Base-by-base conservation (phyloP, 1,139 yeast species). In the Arxiozyma bovina region DNA sequence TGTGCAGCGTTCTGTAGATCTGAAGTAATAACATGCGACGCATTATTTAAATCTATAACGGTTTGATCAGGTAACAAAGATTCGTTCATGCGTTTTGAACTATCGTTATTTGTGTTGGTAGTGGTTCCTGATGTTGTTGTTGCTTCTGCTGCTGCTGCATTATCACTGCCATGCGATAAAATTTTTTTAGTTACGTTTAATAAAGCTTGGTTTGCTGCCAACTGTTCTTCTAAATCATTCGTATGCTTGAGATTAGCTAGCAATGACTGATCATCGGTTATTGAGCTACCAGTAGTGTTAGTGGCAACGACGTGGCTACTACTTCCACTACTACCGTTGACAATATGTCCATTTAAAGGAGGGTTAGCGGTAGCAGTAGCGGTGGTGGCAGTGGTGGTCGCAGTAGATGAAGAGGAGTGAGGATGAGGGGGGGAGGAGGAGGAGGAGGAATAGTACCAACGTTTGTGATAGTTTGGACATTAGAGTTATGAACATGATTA, bases 1-100 rank as follows among this genome's bases (percentile, higher is more conserved):
- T 61, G 64, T 40, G 68, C 69, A 20, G 69, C 68, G 18, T 66
- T 67, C 25, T 65, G 66, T 3, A 63, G 65, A n/a, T 62, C 66
- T 27, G 48, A 17, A 18, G 18, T 30, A 11, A 45, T 23, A 15
- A 45, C 48, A 30, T 30, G 41, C 3, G 21, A 18, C 1, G 48
- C 41, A 18, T 25, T 27, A 30, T 45, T 30, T 11, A 45, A 18
- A 18, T 45, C 48, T 23, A 45, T 45, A 8, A 45, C 48, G 3
- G 48, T 38, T 7, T 45, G 48, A 30, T 45, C 48, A 8, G 48
- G n/a, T 30, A 30, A 30, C 11, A 45, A 34, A 12, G 55, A 49
- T 42, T 45, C 38, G 49, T 50, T 50, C 25, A 53, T 22, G 42
- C 47, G 22, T 43, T 55, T 40, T 34, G 25, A 18, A 27, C 43